Evolutionary conservation across 2,329 filamentous ascomycete genomes (phyloP), one percentile per base, ranked within the genome.

Genomic region (Apiospora malaysiana): DNA sequence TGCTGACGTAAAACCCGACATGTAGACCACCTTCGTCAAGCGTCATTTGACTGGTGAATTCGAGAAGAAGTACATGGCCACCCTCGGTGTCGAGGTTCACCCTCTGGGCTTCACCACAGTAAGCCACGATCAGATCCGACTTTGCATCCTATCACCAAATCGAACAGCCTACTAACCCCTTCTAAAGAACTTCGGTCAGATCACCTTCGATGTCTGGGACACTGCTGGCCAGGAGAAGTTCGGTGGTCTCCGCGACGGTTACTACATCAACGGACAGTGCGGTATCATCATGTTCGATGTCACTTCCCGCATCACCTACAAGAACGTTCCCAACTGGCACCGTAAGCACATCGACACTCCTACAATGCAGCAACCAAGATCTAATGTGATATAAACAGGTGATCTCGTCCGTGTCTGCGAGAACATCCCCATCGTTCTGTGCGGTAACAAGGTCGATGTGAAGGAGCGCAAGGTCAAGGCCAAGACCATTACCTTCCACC

Each of bases 251-350:
- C 94, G 95, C 88, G 95, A 99, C 86, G 95, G 95, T 79, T 99
- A 99, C 92, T 99, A 99, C 90, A 99, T 99, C 90, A 98, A 98
- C 88, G 95, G 95, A 81, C 95, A 98, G 88, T 98, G 95, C 86
- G 95, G 96, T 88, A 98, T 99, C 89, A 98, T 99, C 92, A 99
- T 99, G 95, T 99, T 99, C 85, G 95, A 99, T 85, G 95, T 99
- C 77, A 98, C 96, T 75, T 98, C 95, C 78, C 94, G 96, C 83
- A 98, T 99, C 85, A 99, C 96, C 84, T 99, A 99, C 93, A 99
- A 99, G 93, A 99, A 99, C 89, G 96, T 99, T 76, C 96, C 96
- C 87, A 98, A 98, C 93, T 99, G 96, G 96, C 96, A 99, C 87
- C 96, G 96, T 97, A 92, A 83, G 94, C 91, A 68, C 18, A n/a